Evolutionary conservation across 305 asterid species (phyloP).

Genomic region (Lippia alba): DNA sequence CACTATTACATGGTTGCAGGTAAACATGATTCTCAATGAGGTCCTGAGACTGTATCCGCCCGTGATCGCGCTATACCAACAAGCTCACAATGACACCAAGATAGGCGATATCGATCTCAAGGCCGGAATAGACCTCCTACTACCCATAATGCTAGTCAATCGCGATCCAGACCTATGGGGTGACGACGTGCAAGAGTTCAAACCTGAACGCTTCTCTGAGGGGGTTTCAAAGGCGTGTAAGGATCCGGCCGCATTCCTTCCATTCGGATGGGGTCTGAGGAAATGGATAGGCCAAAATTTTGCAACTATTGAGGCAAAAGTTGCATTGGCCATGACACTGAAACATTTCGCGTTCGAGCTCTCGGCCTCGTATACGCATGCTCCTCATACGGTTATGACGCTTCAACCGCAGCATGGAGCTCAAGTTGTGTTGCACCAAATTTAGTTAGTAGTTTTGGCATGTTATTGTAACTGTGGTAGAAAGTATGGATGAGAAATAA

Average conservation of each 20-base stretch:
- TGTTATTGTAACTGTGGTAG: neutral
- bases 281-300: conserved; percentile 62
- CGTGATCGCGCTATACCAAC: conserved; percentile 40
- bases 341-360: conserved; percentile 49
- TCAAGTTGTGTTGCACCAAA: conserved; percentile 36
- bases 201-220: conserved; percentile 55
- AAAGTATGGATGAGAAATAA: neutral
- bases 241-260: conserved; percentile 50
- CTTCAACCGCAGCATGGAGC: conserved; percentile 73
- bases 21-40: conserved; percentile 56
- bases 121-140: conserved; percentile 48
- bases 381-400: conserved; percentile 54
- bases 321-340: conserved; percentile 50
- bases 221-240: conserved; percentile 58
- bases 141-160: conserved; percentile 49
- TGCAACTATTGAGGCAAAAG: conserved; percentile 54
- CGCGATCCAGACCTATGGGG: conserved; percentile 63
- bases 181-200: conserved; percentile 53
- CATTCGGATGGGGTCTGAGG: conserved; percentile 69
- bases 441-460: conserved; percentile 1
- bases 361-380: conserved; percentile 60
- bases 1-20: conserved; percentile 36
- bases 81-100: conserved; percentile 43
- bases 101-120: conserved; percentile 48
- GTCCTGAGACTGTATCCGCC: conserved; percentile 62